Evolutionary conservation across 257 asterid genomes (phyloP), one percentile per base, ranked within the genome.

Genomic region (Marsdenia floribunda): DNA sequence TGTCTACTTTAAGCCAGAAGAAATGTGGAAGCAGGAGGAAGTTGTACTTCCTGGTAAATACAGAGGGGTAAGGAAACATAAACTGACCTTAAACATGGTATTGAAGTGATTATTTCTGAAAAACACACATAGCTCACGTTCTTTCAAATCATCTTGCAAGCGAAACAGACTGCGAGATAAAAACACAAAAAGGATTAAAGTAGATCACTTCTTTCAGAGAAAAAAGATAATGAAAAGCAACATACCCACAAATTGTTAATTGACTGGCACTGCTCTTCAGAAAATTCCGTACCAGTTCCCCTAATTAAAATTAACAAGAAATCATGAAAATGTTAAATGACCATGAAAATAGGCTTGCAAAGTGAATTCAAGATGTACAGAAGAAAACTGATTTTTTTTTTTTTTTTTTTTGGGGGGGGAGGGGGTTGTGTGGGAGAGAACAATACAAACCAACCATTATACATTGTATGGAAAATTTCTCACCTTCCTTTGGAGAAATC

Each of bases 21-120:
- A 69, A 57, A 40, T 54, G 24, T n/a, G 15, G 61, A 42, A 44
- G 55, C 49, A 44, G 12, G 40, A 37, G 61, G 44, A 29, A 64
- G 40, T 52, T 54, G 53, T 59, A 21, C n/a, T 67, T 68, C 55
- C 72, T 47, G 52, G 49, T 26, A 57, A 13, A 49, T 21, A 50
- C 22, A 19, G 60, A 35, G 8, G 8, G 29, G 5, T 24, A 29
- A 21, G 38, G 24, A 29, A 67, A 47, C 29, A 63, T 38, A 42
- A 63, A 80, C 91, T 78, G 73, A 95, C 98, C 98, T 95, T 95
- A 82, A 93, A 92, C 99, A 95, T 93, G 59, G 97, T 91, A 80
- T 93, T 95, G 91, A 95, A 95, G 85, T 93, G 99, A 80, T 95
- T 95, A 86, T 95, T 95, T 77, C 99, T 88, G 91, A 95, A 95